Evolutionary conservation across 495 filamentous ascomycete species (phyloP).

Genomic region (Penicillium alfredii): DNA sequence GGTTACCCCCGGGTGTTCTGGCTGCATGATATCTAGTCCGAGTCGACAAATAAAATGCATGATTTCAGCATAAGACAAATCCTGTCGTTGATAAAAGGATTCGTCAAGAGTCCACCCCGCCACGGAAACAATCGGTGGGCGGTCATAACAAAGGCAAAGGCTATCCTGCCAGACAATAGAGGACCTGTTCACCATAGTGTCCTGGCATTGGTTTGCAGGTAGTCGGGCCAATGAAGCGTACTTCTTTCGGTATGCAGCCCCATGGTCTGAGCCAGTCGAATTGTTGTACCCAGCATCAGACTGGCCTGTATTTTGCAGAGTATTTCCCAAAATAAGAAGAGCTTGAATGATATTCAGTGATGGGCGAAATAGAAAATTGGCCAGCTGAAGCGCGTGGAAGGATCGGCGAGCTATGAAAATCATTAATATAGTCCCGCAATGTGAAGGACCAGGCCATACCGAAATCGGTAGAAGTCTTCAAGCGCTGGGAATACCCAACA

Average conservation of each 20-base stretch:
- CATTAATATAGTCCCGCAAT: not conserved
- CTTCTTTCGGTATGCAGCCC: slow-evolving; percentile 32
- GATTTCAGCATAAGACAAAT: slow-evolving; percentile 23
- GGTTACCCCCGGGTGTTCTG: slow-evolving; percentile 1
- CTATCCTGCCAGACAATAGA: slow-evolving; percentile 35
- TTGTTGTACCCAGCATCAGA: slow-evolving; percentile 43
- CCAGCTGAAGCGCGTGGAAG: slow-evolving; percentile 37
- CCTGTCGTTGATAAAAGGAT: slow-evolving; percentile 1
- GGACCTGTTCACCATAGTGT: slow-evolving; percentile 30
- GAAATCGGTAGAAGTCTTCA: slow-evolving; percentile 27
- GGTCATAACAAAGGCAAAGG: slow-evolving; percentile 32
- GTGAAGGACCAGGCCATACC: slow-evolving; percentile 12
- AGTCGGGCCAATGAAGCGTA: slow-evolving; percentile 20
- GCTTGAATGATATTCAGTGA: slow-evolving; percentile 38
- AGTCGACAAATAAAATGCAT: slow-evolving; percentile 30
- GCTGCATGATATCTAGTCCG: slow-evolving; percentile 20
- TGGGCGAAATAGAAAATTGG: slow-evolving; percentile 43
- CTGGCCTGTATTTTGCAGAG: slow-evolving; percentile 44
- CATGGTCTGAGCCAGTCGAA: slow-evolving; percentile 43
- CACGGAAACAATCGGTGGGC: slow-evolving; percentile 26
- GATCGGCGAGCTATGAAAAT: slow-evolving; percentile 24
- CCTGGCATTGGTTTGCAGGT: slow-evolving; percentile 19
- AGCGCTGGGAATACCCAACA: slow-evolving; percentile 26
- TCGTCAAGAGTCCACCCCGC: slow-evolving; percentile 18
- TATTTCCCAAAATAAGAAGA: slow-evolving; percentile 41